Base-by-base conservation (phyloP, 2,329 filamentous ascomycete species). In the Fusarium incarnatum region DNA sequence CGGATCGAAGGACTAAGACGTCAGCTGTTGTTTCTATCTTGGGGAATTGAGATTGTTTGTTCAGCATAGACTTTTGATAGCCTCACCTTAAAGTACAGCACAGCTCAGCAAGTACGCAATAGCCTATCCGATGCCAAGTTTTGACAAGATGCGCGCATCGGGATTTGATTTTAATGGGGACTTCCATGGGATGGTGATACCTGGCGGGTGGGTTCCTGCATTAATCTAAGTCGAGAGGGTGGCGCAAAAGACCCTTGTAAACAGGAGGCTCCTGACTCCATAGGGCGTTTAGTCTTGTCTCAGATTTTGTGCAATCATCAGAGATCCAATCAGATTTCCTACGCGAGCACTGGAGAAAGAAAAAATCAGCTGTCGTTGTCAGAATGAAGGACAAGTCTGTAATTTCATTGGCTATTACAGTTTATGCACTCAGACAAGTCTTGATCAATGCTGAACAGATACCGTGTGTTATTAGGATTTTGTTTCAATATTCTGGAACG, bases 121-220 rank as follows among this genome's bases (percentile, higher is more conserved):
- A 66, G 60, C 32, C 32, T 46, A 48, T 50, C 62, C 40, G 55
- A 69, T 69, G 64, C 68, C 60, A 71, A 69, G 68, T 71, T 62
- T 68, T 25, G 47, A 50, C 42, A 55, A 55, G 61, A 56, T 41
- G 44, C 57, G 44, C 57, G 62, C 48, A 62, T 57, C 34, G 56
- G 64, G 53, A 37, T 37, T 37, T 37, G 34, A 7, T 37, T 37
- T 37, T 37, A 37, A 37, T n/a, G 34, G 37, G 30, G 52, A 42
- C 41, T 44, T n/a, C 2, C 34, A 11, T 40, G 13, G 15, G 45
- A 59, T 46, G 41, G 37, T 40, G 34, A 52, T 60, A 32, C 32
- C 28, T 42, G 13, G 32, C 32, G n/a, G 42, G 67, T 71, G 63
- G 71, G 73, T 76, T 76, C 74, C 74, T 76, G 73, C 74, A 76